Conservation (phyloP, 1,139 yeast species). For the Saccharomyces hybrid region DNA sequence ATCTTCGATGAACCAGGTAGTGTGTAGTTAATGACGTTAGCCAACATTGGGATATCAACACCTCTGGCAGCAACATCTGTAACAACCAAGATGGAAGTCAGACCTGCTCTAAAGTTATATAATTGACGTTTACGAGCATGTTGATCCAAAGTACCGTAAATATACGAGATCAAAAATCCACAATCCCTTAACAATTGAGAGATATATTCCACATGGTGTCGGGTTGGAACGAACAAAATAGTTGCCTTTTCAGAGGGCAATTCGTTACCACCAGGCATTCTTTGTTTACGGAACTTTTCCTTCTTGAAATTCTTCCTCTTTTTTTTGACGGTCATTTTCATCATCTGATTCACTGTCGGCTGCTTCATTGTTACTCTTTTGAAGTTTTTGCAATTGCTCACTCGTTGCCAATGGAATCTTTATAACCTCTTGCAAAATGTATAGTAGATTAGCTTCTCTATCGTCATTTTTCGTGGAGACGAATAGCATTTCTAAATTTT, state of each 20-base stretch:
- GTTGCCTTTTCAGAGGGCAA: slow-evolving; percentile 82
- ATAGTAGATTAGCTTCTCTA: slow-evolving; percentile 79
- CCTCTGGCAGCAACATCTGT: slow-evolving; percentile 99
- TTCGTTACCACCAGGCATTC: slow-evolving; percentile 70
- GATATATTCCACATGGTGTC: slow-evolving; percentile 93
- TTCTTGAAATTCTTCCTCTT: slow-evolving; percentile 35
- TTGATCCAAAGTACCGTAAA: slow-evolving; percentile 92
- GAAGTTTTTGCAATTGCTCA: slow-evolving; percentile 46
- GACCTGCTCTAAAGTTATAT: slow-evolving; percentile 74
- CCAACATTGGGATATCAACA: slow-evolving; percentile 94
- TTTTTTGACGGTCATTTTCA: slow-evolving; percentile 34
- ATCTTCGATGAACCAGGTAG: slow-evolving; percentile 89
- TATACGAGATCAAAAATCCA: slow-evolving; percentile 81
- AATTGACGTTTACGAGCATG: slow-evolving; percentile 88
- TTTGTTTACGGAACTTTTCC: slow-evolving; percentile 42
- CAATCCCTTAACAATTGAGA: slow-evolving; percentile 59
- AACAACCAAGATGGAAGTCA: slow-evolving; percentile 77
- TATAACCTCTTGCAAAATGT: slow-evolving; percentile 71
- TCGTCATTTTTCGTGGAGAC: slow-evolving; percentile 75
- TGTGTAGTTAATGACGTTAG: slow-evolving; percentile 85
- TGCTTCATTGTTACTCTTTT: slow-evolving; percentile 40
- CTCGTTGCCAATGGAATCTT: slow-evolving; percentile 73
- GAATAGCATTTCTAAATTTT: slow-evolving; percentile 84
- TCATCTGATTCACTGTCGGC: slow-evolving; percentile 44
- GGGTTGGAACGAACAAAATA: slow-evolving; percentile 89